Conservation (phyloP, 169 alveolate species). For the Plasmodium vivax region DNA sequence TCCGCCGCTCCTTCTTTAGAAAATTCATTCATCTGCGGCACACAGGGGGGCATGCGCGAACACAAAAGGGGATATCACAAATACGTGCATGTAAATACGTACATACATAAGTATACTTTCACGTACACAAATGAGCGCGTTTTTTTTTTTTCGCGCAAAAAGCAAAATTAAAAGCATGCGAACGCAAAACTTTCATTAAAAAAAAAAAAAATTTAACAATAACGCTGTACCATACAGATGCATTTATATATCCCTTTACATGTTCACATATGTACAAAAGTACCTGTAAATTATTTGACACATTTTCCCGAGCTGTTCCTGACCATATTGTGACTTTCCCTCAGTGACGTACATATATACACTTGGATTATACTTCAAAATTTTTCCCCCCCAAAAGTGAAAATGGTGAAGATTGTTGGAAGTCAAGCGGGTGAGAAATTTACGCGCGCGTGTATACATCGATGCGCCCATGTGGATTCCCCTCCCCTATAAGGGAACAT, state of each 20-base stretch:
- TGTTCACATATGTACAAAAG: not conserved
- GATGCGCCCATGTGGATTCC: not conserved
- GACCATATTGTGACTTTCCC: not conserved
- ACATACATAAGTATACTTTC: not conserved
- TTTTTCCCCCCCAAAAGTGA: not conserved
- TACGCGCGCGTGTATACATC: not conserved
- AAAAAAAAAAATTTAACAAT: not conserved
- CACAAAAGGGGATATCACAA: not conserved
- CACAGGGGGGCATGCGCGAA: not conserved
- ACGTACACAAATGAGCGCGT: not conserved
- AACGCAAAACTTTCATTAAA: not conserved
- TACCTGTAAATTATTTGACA: not conserved
- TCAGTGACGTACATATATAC: not conserved
- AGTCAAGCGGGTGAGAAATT: constrained; percentile 72
- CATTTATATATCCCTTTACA: not conserved
- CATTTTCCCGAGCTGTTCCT: not conserved
- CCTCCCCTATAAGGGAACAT: not conserved
- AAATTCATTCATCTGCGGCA: not conserved
- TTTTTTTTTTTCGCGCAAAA: not conserved
- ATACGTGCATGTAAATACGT: not conserved
- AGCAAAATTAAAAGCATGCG: not conserved
- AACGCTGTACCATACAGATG: not conserved
- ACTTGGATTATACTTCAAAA: not conserved
- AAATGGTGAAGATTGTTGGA: constrained; percentile 68
- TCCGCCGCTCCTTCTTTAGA: not conserved